These are phyloP conservation scores for Paxillus rubicundulus DNA, from an alignment of 768 basidiomycete species.

Conservation along the genomic window DNA sequence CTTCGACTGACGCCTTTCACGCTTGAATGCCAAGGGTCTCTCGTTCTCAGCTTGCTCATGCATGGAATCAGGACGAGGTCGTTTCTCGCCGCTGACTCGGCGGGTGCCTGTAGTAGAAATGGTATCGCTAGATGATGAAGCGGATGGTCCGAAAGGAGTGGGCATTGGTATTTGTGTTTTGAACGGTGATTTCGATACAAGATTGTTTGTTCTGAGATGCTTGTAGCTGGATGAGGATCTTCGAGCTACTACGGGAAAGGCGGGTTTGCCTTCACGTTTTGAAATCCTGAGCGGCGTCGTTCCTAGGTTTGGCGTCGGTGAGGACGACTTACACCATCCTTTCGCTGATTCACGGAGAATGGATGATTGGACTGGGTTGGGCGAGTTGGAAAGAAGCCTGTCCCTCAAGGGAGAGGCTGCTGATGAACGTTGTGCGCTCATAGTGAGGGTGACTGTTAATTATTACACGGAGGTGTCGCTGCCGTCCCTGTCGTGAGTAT, in stretches of 20 bases:
- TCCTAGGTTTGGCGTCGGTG: slow-evolving; percentile 21
- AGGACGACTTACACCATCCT: slow-evolving; percentile 55
- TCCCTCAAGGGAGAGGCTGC: slow-evolving; percentile 53
- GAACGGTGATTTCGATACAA: slow-evolving; percentile 87
- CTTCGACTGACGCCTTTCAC: slow-evolving; percentile 73
- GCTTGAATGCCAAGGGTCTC: slow-evolving; percentile 64
- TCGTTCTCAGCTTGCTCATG: slow-evolving; percentile 71
- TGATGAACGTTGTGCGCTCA: slow-evolving; percentile 27
- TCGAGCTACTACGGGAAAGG: slow-evolving; percentile 56
- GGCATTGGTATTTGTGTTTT: slow-evolving; percentile 61
- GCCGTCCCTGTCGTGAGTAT: slow-evolving; percentile 19
- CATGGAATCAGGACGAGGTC: slow-evolving; percentile 70
- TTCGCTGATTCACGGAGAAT: slow-evolving; percentile 62
- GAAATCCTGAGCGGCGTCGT: slow-evolving; percentile 72
- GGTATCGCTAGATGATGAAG: slow-evolving; percentile 11
- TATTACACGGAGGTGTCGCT: slow-evolving; percentile 6
- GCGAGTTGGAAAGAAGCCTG: slow-evolving; percentile 58
- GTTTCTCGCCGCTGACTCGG: slow-evolving; percentile 74
- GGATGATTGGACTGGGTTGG: slow-evolving; percentile 62
- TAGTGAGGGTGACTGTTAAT: slow-evolving; percentile 9
- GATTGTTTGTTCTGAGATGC: slow-evolving; percentile 71
- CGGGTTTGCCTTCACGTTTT: slow-evolving; percentile 56
- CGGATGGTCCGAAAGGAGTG: slow-evolving; percentile 37
- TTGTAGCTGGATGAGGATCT: slow-evolving; percentile 77
- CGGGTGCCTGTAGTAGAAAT: slow-evolving; percentile 26